Percentiles rank a stretch among this genome's conserved stretches.
Evolutionary conservation across 176 grass and related monocot species (phyloP).

Genomic region (Carex parvula): DNA sequence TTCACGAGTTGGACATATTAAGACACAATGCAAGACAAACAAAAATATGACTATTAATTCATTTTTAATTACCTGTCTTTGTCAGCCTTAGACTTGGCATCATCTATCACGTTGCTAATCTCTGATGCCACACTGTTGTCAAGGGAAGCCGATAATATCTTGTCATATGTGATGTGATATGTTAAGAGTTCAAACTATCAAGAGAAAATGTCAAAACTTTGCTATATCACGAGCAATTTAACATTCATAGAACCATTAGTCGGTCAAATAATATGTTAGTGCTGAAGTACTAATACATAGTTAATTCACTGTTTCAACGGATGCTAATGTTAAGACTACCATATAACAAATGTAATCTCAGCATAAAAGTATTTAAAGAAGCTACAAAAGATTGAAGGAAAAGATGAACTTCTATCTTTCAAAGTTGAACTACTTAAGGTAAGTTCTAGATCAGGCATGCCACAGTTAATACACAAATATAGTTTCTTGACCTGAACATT

Average conservation of each 20-base stretch:
- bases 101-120: slow-evolving; percentile 54
- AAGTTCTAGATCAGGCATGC: background rate
- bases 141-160: slow-evolving; percentile 20
- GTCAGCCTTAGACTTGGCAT: slow-evolving; percentile 62
- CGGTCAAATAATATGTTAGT: too few relatives aligned
- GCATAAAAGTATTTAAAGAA: background rate
- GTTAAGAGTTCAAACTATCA: too few relatives aligned
- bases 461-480: background rate
- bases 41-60: slow-evolving; percentile 14
- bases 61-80: slow-evolving; percentile 59
- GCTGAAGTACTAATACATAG: too few relatives aligned
- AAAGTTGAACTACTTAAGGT: too few relatives aligned
- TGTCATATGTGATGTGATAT: background rate
- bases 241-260: too few relatives aligned
- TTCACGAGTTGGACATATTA: background rate
- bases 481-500: background rate
- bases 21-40: background rate
- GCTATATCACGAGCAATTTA: too few relatives aligned
- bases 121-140: slow-evolving; percentile 64
- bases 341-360: background rate
- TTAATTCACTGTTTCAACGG: background rate
- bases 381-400: background rate
- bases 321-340: background rate
- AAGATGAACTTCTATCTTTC: too few relatives aligned
- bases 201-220: too few relatives aligned